A percentile compares a stretch with the other conserved stretches of the same genome.
phyloP scores from a whole-genome alignment of 1,284 basidiomycete species.

The Calocybe gambosa region DNA sequence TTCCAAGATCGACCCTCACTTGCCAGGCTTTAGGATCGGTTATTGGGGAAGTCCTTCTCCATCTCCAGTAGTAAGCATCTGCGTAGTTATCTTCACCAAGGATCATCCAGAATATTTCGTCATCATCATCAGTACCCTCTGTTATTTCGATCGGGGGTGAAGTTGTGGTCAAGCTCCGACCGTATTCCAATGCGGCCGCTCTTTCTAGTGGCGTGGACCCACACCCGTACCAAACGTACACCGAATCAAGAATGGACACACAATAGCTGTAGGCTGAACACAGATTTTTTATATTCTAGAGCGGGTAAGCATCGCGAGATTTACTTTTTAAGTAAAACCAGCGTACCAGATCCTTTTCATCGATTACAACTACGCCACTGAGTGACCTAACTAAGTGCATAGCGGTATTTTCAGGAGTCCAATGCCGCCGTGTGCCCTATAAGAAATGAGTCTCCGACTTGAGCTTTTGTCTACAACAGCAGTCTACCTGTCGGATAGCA shows the following conservation, averaged over 20 bases:
- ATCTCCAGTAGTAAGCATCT: slow-evolving; percentile 73
- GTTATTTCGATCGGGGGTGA: slow-evolving; percentile 44
- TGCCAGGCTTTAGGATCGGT: slow-evolving; percentile 51
- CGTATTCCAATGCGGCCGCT: slow-evolving; percentile 55
- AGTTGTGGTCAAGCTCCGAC: slow-evolving; percentile 35
- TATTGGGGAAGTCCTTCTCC: slow-evolving; percentile 40
- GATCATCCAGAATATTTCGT: slow-evolving; percentile 81
- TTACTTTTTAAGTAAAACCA: neutral
- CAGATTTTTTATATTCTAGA: slow-evolving; percentile 56
- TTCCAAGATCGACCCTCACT: slow-evolving; percentile 35
- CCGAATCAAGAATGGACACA: slow-evolving; percentile 56
- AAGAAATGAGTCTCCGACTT: slow-evolving; percentile 4
- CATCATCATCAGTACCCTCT: slow-evolving; percentile 54
- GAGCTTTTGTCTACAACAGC: neutral
- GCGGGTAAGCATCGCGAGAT: neutral
- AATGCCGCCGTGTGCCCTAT: slow-evolving; percentile 64
- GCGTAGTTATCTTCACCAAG: slow-evolving; percentile 68
- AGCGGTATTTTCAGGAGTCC: slow-evolving; percentile 72
- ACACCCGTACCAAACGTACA: slow-evolving; percentile 75
- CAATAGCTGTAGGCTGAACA: slow-evolving; percentile 80
- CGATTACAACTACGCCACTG: slow-evolving; percentile 51
- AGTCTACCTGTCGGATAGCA: slow-evolving; percentile 47
- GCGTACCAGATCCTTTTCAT: slow-evolving; percentile 68
- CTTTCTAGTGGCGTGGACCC: slow-evolving; percentile 58
- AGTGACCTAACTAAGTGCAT: slow-evolving; percentile 65